phyloP scores from a whole-genome alignment of 768 basidiomycete genomes.

The Holtermanniella nyarrowii region DNA sequence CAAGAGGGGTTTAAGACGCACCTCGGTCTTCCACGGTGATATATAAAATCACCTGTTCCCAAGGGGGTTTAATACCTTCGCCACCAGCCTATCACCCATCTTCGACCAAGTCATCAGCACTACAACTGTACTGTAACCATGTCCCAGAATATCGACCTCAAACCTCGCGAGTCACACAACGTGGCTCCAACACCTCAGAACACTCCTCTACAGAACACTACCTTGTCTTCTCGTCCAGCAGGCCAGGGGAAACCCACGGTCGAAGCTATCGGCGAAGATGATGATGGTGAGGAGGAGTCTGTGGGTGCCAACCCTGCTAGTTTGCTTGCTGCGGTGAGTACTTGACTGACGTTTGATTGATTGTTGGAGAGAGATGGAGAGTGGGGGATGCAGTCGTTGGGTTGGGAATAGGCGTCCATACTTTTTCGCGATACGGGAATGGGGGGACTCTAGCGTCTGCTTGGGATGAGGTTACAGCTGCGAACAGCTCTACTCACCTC shows the following conservation, averaged over 20 bases:
- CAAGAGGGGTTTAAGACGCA: no score
- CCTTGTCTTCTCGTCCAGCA: constrained; percentile 50
- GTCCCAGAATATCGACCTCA: constrained; percentile 32
- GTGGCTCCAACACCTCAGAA: constrained; percentile 87
- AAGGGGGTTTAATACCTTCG: no score
- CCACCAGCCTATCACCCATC: no score
- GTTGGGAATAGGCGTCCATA: no score
- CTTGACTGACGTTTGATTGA: neutral
- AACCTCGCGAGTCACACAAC: constrained; percentile 24
- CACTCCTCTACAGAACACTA: constrained; percentile 73
- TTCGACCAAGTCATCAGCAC: no score
- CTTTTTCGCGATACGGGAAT: no score
- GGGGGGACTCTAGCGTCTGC: no score
- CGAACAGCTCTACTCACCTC: no score
- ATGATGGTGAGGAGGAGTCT: constrained; percentile 73
- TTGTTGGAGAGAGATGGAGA: neutral
- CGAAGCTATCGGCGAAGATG: constrained; percentile 48
- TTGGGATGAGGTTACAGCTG: no score
- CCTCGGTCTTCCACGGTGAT: no score
- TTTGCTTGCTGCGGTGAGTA: constrained; percentile 39
- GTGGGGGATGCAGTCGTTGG: neutral
- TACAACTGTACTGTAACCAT: no score
- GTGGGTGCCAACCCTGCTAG: constrained; percentile 42
- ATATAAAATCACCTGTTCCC: no score
- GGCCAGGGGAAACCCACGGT: constrained; percentile 66